Base-by-base conservation (phyloP, 2,329 filamentous ascomycete genomes). In the Diaporthe ampelina region DNA sequence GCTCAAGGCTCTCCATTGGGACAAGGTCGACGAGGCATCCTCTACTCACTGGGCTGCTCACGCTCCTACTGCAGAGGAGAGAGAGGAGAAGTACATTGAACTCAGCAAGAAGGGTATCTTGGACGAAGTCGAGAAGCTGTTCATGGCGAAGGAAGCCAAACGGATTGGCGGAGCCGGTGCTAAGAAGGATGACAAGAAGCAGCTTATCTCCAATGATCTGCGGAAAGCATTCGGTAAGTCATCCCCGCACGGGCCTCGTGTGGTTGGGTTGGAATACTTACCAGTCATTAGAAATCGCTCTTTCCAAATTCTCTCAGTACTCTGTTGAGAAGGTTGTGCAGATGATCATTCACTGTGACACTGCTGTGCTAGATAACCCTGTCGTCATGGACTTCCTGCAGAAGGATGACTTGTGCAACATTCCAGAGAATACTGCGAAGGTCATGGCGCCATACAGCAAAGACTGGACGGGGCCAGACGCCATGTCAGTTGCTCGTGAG, bases 1-100 rank as follows among this genome's bases (percentile, higher is more conserved):
- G 88, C 94, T 99, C 84, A 99, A 99, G 91, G 96, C 96, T 74
- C 89, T 99, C 78, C 97, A 99, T 86, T 98, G 97, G 96, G 97
- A 99, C 85, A 98, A 98, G 87, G 95, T 99, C 72, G 97, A 99
- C 84, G 91, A 94, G 70, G 94, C 95, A 29, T 92, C 97, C 82
- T 94, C 95, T 68, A 98, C 96, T 71, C 94, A 98, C 79, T 98
- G 96, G 96, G 95, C 95, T 45, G 89, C 91, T 10, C 95, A 97
- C 82, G 91, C 94, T 40, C 93, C 94, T 7, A 97, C 94, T n/a
- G 91, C 92, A 6, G 93, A 97, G 81, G 94, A 94, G 76, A 94
- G 95, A 81, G 97, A 99, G 85, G 94, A 98, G 84, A 98, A 98
- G 83, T 98, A 98, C 81, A 91, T 93, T 52, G 97, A 98, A 80